Evolutionary conservation across 345 rosid species (phyloP), one percentile per base, ranked within the genome.

Genomic region (Melaleuca quinquenervia): DNA sequence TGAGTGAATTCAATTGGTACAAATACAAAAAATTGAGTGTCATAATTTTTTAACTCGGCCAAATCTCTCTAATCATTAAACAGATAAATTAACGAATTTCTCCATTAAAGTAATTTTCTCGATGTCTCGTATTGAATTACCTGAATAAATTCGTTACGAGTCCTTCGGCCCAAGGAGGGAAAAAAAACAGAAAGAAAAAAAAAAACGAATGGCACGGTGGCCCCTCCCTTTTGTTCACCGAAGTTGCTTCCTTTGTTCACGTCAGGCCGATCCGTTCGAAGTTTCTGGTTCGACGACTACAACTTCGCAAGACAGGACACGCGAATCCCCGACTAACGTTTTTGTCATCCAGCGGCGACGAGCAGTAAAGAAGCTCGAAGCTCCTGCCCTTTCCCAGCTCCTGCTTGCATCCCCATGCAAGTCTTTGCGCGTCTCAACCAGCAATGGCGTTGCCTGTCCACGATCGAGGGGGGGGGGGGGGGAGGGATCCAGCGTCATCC

Each of bases 131-230:
- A 58, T 6, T n/a, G 5, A 58, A 58, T 1, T 1, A 14, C n/a
- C 0, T 1, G 1, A n/a, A 29, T 11, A 13, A 29, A 0, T 2
- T 26, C 14, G 62, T 56, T n/a, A 56, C 29, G n/a, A 26, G 14
- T 2, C 3, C n/a, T 0, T 22, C 14, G 27, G 60, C 60, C 24
- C 27, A n/a, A n/a, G n/a, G n/a, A n/a, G n/a, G n/a, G n/a, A n/a
- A n/a, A n/a, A n/a, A n/a, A n/a, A n/a, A n/a, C n/a, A n/a, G n/a
- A n/a, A n/a, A n/a, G n/a, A 4, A 24, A 55, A 55, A 55, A 55
- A 3, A 55, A 26, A 55, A 9, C 6, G 13, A 24, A 55, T 22
- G 60, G 62, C 62, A 56, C 29, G 27, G 1, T 5, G 1, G 62
- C 26, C 62, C 11, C 29, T 10, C 24, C 62, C 24, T 11, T 0